Evolutionary conservation across 2,329 filamentous ascomycete species (phyloP), one percentile per base, ranked within the genome.

Genomic region (Exophiala oligosperma): DNA sequence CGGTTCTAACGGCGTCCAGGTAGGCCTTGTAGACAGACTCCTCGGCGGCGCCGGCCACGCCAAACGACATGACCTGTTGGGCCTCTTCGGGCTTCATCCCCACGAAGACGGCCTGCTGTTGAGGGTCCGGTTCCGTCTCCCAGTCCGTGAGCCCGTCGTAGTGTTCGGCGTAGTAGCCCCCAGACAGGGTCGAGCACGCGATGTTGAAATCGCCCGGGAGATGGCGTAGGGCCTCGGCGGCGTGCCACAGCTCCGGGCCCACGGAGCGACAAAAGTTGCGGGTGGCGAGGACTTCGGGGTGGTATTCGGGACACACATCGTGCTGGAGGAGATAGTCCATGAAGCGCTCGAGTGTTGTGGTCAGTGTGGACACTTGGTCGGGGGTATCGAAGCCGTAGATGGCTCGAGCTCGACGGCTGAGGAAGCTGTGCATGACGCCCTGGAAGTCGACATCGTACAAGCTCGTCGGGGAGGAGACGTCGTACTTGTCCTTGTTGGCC

Each of bases 271-370:
- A 96, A 28, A 93, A 71, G 1, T 71, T 71, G 6, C 88, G 77
- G 0, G 92, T 91, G 0, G 80, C 76, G 14, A 83, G 74, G 57
- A 97, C 79, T 62, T 93, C 83, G 0, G 81, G 76, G 0, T 74
- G 78, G 69, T 92, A 89, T 71, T 97, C 94, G 0, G 89, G 88
- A 68, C 92, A 96, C 14, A 95, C 93, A 38, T 89, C 83, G 69
- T 97, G 92, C 60, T 89, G 84, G 8, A 92, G 79, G 0, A 97
- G 79, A 65, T 97, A 99, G 64, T 91, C 90, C 63, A 96, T 84
- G 70, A 97, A 97, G 69, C 94, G 96, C 59, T 85, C 84, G 41
- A 97, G 79, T 0, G 95, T 84, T 35, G 82, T 80, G 21, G 87
- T 84, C 2, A 85, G 85, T 5, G 81, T 73, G n/a, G 81, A 74